A percentile compares a stretch with the other conserved stretches of the same genome.
These are phyloP conservation scores for Heritiera fomes DNA, from an alignment of 345 rosid species.

Conservation along the genomic window DNA sequence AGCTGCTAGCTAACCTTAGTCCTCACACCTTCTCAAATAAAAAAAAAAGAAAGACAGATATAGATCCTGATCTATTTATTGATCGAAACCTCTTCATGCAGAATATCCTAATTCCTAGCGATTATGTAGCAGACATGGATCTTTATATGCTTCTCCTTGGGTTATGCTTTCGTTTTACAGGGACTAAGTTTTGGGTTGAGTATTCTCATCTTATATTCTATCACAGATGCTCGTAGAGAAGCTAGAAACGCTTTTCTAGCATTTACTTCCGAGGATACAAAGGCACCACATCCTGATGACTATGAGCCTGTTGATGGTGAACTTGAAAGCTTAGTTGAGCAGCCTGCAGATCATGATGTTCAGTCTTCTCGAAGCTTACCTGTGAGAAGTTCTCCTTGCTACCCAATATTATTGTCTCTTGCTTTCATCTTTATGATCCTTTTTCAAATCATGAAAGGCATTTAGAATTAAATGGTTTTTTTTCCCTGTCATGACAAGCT, in stretches of 20 bases:
- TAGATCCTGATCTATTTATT: neutral
- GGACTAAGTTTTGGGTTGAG: neutral
- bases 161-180: neutral
- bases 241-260: slow-evolving; percentile 96
- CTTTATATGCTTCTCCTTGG: neutral
- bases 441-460: neutral
- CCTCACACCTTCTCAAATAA: neutral
- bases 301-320: slow-evolving; percentile 44
- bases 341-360: slow-evolving; percentile 42
- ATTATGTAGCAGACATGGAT: neutral
- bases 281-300: slow-evolving; percentile 30
- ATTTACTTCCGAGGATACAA: slow-evolving; percentile 65
- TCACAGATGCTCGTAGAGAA: slow-evolving; percentile 87
- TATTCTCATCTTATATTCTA: slow-evolving; percentile 19
- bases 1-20: neutral
- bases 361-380: slow-evolving; percentile 61
- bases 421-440: slow-evolving; percentile 1
- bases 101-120: neutral
- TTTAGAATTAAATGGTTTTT: neutral
- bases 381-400: slow-evolving; percentile 53
- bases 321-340: slow-evolving; percentile 39
- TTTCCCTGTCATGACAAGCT: neutral
- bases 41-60: neutral
- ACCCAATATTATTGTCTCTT: slow-evolving; percentile 10
- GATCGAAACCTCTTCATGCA: neutral